phyloP scores from a whole-genome alignment of 192 early-diverging fungal species.

The Coemansia sp. region DNA sequence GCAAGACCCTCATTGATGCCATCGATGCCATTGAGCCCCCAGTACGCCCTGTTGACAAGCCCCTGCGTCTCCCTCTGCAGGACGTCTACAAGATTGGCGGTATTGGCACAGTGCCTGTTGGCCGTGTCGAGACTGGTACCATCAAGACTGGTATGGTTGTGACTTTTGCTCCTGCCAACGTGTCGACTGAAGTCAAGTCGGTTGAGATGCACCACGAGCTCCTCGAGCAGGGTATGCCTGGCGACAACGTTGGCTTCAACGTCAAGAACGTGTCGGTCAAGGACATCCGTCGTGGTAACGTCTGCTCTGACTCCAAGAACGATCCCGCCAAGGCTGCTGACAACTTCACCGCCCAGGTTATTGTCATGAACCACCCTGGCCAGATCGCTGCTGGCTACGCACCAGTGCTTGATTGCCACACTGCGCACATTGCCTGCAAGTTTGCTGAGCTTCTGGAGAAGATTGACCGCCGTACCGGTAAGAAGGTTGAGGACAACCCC shows the following conservation, averaged over 20 bases:
- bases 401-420: conserved; percentile 94
- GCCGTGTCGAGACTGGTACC: conserved; percentile 95
- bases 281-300: conserved; percentile 96
- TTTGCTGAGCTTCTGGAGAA: conserved; percentile 90
- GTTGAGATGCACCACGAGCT: conserved; percentile 99
- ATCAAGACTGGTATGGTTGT: conserved; percentile 92
- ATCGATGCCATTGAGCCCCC: conserved; percentile 96
- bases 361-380: conserved; percentile 95
- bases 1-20: conserved; percentile 90
- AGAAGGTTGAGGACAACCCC: conserved; percentile 88
- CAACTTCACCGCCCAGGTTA: conserved; percentile 93
- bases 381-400: conserved; percentile 93
- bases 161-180: conserved; percentile 83
- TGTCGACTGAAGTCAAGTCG: conserved; percentile 94
- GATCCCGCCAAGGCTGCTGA: conserved; percentile 91
- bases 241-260: conserved; percentile 99
- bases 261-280: conserved; percentile 98
- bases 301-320: conserved; percentile 96
- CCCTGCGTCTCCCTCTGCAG: conserved; percentile 95
- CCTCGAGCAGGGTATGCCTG: conserved; percentile 82
- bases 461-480: conserved; percentile 95
- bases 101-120: conserved; percentile 96
- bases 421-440: conserved; percentile 96
- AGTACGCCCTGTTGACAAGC: conserved; percentile 84
- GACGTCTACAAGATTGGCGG: conserved; percentile 99